phyloP scores from a whole-genome alignment of 2,329 filamentous ascomycete species.

The Raffaelea arxii region DNA sequence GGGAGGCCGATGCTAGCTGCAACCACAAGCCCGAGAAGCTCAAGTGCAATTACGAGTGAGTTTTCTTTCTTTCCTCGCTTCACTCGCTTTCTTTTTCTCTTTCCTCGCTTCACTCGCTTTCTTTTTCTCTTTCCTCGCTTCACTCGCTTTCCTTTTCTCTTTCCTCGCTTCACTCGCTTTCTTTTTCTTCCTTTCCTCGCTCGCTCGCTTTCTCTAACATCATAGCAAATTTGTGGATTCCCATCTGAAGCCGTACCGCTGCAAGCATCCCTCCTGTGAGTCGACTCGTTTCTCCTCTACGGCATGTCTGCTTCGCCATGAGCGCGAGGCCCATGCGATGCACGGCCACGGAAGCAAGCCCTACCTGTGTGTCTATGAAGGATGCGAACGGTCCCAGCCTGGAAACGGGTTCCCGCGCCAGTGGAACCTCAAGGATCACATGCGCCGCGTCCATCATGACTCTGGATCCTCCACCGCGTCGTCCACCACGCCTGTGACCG shows the following conservation, averaged over 20 bases:
- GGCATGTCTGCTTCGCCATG: constrained; percentile 86
- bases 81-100: not conserved
- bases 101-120: not conserved
- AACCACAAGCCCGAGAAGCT: constrained; percentile 90
- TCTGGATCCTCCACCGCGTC: constrained; percentile 21
- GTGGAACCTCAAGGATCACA: constrained; percentile 95
- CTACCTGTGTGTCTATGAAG: constrained; percentile 77
- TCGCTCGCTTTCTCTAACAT: constrained; percentile 48
- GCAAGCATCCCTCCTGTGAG: constrained; percentile 76
- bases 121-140: not conserved
- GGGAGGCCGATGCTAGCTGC: constrained; percentile 61
- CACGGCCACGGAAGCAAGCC: constrained; percentile 92
- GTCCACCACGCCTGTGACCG: not conserved
- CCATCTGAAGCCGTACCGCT: constrained; percentile 91
- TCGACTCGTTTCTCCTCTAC: constrained; percentile 90
- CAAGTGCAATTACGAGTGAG: constrained; percentile 96
- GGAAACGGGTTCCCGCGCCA: constrained; percentile 89
- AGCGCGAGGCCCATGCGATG: constrained; percentile 91
- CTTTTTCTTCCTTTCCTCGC: constrained; percentile 38
- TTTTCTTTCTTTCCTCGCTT: not conserved
- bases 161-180: not conserved
- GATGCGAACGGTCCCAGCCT: constrained; percentile 71
- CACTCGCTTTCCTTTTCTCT: not conserved
- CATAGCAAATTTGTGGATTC: constrained; percentile 95
- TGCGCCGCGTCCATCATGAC: constrained; percentile 83